These are phyloP conservation scores for Gentiana dahurica DNA, from an alignment of 257 asterid species.

Conservation along the genomic window DNA sequence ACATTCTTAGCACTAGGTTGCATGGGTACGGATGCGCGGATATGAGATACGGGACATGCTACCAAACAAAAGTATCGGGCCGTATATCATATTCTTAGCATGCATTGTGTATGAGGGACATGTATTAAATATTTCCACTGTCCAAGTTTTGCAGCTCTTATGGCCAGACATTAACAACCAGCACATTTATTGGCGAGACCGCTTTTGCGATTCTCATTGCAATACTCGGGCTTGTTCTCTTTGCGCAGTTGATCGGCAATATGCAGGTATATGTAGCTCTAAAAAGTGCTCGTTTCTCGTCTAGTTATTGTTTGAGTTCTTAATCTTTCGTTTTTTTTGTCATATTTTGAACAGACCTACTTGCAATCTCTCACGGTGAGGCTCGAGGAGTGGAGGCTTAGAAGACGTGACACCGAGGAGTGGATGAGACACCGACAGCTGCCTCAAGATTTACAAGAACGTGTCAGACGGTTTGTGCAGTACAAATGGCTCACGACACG, in stretches of 20 bases:
- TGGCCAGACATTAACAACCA: slow-evolving; percentile 65
- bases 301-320: too few species aligned
- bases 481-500: slow-evolving; percentile 84
- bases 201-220: slow-evolving; percentile 78
- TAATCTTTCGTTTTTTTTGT: too few species aligned
- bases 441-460: slow-evolving; percentile 48
- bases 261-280: slow-evolving; percentile 54
- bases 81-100: too few species aligned
- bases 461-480: slow-evolving; percentile 63
- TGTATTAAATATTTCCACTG: background rate
- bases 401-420: slow-evolving; percentile 81
- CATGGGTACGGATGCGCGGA: too few species aligned
- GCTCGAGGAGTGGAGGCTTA: slow-evolving; percentile 92
- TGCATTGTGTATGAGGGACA: background rate
- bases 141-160: slow-evolving; percentile 45
- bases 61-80: too few species aligned
- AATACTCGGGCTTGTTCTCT: slow-evolving; percentile 75
- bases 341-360: slow-evolving; percentile 41
- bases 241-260: slow-evolving; percentile 85
- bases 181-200: slow-evolving; percentile 75
- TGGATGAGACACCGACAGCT: slow-evolving; percentile 95
- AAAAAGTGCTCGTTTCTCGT: too few species aligned
- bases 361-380: slow-evolving; percentile 89
- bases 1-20: background rate
- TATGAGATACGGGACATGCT: too few species aligned